Evolutionary conservation across 1,284 basidiomycete species (phyloP), one percentile per base, ranked within the genome.

Genomic region (Macrocybe sp.): DNA sequence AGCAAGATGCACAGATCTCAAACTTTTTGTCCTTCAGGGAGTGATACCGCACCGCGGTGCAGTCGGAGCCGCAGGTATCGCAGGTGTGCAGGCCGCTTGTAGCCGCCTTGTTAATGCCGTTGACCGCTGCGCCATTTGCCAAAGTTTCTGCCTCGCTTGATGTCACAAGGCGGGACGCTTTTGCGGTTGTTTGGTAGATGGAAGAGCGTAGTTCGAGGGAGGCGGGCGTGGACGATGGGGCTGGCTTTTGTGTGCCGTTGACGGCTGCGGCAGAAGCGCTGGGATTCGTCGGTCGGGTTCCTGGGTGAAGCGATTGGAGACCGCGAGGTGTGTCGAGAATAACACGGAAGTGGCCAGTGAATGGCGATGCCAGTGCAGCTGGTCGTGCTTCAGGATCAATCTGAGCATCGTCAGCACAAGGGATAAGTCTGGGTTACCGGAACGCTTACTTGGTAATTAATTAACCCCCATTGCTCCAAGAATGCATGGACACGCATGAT

Each of bases 401-500:
- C 94, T 47, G 34, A 37, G 29, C 5, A 44, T 12, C 33, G 8
- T 6, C 31, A 28, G n/a, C 30, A 34, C 41, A 37, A 45, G 10
- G 6, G 30, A 16, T 30, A 36, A 44, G 45, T 36, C 41, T 29
- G 8, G 28, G 36, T 11, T 29, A 3, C 22, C 22, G 4, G 32
- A 12, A 35, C 3, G 64, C 79, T 48, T 57, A 92, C 93, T 77
- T 97, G 96, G 64, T 99, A 99, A 74, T 99, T 99, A 65, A 99
- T 89, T 51, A 99, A 75, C 0, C 97, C 96, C 96, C 96, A 99
- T 64, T 98, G 96, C 67, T 99, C 97, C 37, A 99, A 76, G 67
- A 99, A 98, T 11, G 93, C 95, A 66, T 99, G 96, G 0, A 99
- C 96, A 45, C 97, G 83, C 95, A 98, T 97, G 63, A 99, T 92